A percentile compares a stretch with the other conserved stretches of the same genome.
Conservation (phyloP, 1,284 basidiomycete genomes). For the Malassezia globosa region DNA sequence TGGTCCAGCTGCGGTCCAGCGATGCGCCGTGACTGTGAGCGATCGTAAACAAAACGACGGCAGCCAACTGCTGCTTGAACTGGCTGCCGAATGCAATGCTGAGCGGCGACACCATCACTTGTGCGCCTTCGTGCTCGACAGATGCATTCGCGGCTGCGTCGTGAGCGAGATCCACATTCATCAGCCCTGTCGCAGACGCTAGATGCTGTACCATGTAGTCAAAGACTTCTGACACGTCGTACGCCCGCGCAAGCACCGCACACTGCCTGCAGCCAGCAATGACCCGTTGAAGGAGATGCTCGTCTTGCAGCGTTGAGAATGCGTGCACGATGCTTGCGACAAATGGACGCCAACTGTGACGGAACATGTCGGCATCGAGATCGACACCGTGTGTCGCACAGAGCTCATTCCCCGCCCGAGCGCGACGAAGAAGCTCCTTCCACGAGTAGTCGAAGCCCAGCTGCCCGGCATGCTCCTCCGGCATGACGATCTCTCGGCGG, state of each 20-base stretch:
- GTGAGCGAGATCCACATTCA: constrained; percentile 28
- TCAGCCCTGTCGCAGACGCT: constrained; percentile 31
- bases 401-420: constrained; percentile 68
- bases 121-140: constrained; percentile 34
- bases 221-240: constrained; percentile 83
- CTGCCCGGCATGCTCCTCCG: constrained; percentile 92
- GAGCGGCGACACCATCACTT: constrained; percentile 77
- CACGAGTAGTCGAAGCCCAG: constrained; percentile 97
- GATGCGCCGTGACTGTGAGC: constrained; percentile 94
- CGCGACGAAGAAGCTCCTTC: constrained; percentile 81
- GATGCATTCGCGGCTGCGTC: constrained; percentile 11
- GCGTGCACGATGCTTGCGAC: constrained; percentile 56
- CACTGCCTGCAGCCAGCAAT: constrained; percentile 93
- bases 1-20: constrained; percentile 78
- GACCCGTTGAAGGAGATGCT: constrained; percentile 85
- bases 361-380: constrained; percentile 90
- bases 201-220: constrained; percentile 89
- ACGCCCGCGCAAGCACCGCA: constrained; percentile 79
- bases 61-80: constrained; percentile 89
- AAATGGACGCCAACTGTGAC: constrained; percentile 74
- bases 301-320: constrained; percentile 90
- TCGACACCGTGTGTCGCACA: constrained; percentile 64
- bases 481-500: constrained; percentile 89
- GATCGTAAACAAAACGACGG: constrained; percentile 93
- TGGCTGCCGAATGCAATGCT: constrained; percentile 89